phyloP scores from a whole-genome alignment of 148 eudicot genomes.

The Polygonum aviculare region DNA sequence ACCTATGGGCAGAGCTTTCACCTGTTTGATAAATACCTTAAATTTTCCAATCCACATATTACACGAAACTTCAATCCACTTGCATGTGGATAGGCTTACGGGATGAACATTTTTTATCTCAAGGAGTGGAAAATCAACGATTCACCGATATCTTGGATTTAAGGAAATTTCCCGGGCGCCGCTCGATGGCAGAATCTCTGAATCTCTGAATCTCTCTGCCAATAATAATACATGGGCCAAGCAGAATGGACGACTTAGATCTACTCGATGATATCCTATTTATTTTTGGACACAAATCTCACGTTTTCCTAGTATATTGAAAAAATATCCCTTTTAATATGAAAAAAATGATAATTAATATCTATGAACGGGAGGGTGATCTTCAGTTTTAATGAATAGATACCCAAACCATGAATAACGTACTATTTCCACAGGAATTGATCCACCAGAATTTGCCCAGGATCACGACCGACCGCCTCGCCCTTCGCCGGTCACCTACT shows the following conservation, averaged over 20 bases:
- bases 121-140: conserved; percentile 72
- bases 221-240: neutral
- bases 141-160: conserved; percentile 77
- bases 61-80: conserved; percentile 66
- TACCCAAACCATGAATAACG: too few relatives aligned
- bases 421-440: too few relatives aligned
- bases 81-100: conserved; percentile 98
- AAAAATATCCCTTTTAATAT: neutral
- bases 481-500: too few relatives aligned
- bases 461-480: too few relatives aligned
- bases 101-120: conserved; percentile 89
- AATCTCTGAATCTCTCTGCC: neutral
- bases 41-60: conserved; percentile 78
- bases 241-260: neutral
- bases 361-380: too few relatives aligned
- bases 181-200: too few relatives aligned
- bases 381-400: too few relatives aligned
- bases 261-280: neutral
- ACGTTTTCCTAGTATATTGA: neutral
- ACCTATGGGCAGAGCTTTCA: conserved; percentile 90
- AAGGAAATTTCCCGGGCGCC: too few relatives aligned
- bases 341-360: too few relatives aligned
- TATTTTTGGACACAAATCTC: neutral
- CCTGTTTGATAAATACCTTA: conserved; percentile 76
- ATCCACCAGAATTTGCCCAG: too few relatives aligned